Conservation (phyloP, 441 rosid genomes). For the Bruguiera hainesii region DNA sequence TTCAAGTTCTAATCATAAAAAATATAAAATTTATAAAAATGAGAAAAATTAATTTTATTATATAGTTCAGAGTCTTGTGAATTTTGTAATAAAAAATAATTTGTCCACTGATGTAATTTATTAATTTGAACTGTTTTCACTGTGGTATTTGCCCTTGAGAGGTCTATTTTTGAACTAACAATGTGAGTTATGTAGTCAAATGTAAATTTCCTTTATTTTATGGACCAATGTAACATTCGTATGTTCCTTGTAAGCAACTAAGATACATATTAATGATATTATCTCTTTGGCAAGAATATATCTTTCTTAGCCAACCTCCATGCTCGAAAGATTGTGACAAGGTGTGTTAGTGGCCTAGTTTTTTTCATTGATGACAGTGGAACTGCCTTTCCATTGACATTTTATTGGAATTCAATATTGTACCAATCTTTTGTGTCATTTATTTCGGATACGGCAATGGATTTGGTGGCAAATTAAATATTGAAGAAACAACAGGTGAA, state of each 20-base stretch:
- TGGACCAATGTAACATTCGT: too few relatives aligned
- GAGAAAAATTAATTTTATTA: too few relatives aligned
- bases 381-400: slow-evolving; percentile 13
- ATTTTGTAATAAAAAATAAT: background rate
- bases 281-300: background rate
- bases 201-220: background rate
- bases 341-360: slow-evolving; percentile 16
- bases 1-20: too few relatives aligned
- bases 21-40: too few relatives aligned
- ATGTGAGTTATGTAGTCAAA: background rate
- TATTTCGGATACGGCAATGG: background rate
- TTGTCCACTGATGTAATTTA: background rate
- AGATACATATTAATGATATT: background rate
- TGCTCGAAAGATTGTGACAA: slow-evolving; percentile 6
- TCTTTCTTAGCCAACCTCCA: slow-evolving; percentile 7
- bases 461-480: background rate
- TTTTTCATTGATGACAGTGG: slow-evolving; percentile 10
- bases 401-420: slow-evolving; percentile 5
- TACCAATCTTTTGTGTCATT: background rate
- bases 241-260: background rate
- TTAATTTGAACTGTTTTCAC: background rate
- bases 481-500: background rate
- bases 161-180: slow-evolving; percentile 2
- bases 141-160: slow-evolving; percentile 7
- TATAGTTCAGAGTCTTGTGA: too few relatives aligned